Base-by-base conservation (phyloP, 1,139 yeast species). In the Debaryomycetaceae sp. region DNA sequence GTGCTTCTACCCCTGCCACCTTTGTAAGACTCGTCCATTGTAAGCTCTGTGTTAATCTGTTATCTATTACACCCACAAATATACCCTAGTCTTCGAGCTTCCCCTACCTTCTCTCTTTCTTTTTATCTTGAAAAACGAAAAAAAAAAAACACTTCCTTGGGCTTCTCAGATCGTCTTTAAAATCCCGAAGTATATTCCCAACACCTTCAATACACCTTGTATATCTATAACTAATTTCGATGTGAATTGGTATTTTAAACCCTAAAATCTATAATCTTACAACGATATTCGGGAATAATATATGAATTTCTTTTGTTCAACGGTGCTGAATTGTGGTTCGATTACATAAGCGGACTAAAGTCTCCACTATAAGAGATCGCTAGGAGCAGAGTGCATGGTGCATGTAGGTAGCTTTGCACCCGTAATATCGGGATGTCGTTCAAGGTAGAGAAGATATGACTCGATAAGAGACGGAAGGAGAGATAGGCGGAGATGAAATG, bases 241-340 rank as follows among this genome's bases (percentile, higher is more conserved):
- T n/a, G n/a, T n/a, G 35, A 32, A 22, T 32, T 35, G 37, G 31
- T 30, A 34, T 35, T 35, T 31, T 36, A 31, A 34, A 36, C 24
- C 29, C 33, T 31, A 36, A 34, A 36, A 26, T 26, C 26, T 33
- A 31, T 36, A 31, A 32, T 18, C 39, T 32, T 29, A 17, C 11
- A 30, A 18, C 17, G 24, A 30, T 34, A 19, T 31, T 31, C 31
- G 33, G 30, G 18, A 22, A 22, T 13, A 16, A 31, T 31, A 17
- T n/a, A 8, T 22, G 26, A 22, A 22, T 22, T 22, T 22, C 26
- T 22, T 22, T 22, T 22, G 26, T 22, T 22, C 26, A 22, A 22
- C 26, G 26, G 26, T 22, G 26, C 7, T 11, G 26, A 22, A 22
- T 22, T 22, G 13, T 26, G 15, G 19, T 17, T 33, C 29, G 13